These are phyloP conservation scores for Carpinus viminea DNA, from an alignment of 306 rosid species.

Conservation along the genomic window DNA sequence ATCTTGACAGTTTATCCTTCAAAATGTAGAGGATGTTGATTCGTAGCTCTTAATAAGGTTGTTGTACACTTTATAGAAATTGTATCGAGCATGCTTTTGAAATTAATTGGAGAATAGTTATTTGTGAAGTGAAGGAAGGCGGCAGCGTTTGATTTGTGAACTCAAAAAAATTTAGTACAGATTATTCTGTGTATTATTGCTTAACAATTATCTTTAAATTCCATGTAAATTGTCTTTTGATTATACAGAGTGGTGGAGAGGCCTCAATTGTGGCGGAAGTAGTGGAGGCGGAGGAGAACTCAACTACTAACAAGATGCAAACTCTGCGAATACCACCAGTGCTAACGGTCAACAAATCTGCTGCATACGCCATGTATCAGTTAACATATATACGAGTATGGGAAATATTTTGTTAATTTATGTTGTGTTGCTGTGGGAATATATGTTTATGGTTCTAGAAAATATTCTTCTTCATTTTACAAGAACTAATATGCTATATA, in stretches of 20 bases:
- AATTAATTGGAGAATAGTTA: background rate
- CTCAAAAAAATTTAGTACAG: background rate
- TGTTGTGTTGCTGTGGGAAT: background rate
- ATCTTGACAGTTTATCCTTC: background rate
- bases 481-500: background rate
- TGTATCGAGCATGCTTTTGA: background rate
- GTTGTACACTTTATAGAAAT: background rate
- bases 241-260: slow-evolving; percentile 76
- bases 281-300: slow-evolving; percentile 89
- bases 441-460: background rate
- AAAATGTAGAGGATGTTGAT: background rate
- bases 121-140: background rate
- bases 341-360: slow-evolving; percentile 69
- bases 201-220: background rate
- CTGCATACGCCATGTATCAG: slow-evolving; percentile 76
- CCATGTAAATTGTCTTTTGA: background rate
- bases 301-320: slow-evolving; percentile 74
- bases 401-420: background rate
- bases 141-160: no score
- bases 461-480: background rate
- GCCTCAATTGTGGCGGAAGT: slow-evolving; percentile 85
- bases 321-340: slow-evolving; percentile 72
- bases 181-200: background rate
- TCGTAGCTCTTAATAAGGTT: background rate
- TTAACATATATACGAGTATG: slow-evolving; percentile 73